Conservation (phyloP, 352 stramenopile species). For the Phytophthora sp. region DNA sequence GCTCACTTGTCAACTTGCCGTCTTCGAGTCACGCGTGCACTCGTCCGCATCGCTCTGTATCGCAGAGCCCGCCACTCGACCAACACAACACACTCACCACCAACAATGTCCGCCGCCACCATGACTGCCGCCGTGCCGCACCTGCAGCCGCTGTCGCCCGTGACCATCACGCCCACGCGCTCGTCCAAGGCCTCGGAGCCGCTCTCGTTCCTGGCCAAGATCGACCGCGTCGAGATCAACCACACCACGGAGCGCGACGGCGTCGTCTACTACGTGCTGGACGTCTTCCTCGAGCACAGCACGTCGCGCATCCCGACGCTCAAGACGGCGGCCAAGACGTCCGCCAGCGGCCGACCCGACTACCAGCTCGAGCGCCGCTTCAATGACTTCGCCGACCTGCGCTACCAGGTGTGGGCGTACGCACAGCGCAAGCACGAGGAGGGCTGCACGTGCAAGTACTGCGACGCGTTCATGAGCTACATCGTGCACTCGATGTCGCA, state of each 20-base stretch:
- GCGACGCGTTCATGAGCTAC: slow-evolving; percentile 56
- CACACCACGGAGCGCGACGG: slow-evolving; percentile 36
- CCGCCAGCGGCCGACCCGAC: slow-evolving; percentile 37
- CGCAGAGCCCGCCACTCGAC: too few species aligned
- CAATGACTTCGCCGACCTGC: slow-evolving; percentile 57
- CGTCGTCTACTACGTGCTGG: slow-evolving; percentile 56
- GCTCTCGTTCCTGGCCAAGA: slow-evolving; percentile 36
- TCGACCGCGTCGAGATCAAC: slow-evolving; percentile 59
- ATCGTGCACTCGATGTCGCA: slow-evolving; percentile 59
- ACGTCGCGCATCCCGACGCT: slow-evolving; percentile 67
- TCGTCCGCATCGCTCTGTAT: neutral
- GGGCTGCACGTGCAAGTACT: slow-evolving; percentile 47
- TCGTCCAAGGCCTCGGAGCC: slow-evolving; percentile 33
- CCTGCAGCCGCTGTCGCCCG: slow-evolving; percentile 28
- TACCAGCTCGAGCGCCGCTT: slow-evolving; percentile 57
- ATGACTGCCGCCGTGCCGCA: slow-evolving; percentile 25
- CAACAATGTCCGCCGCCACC: slow-evolving; percentile 1
- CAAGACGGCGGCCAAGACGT: slow-evolving; percentile 35
- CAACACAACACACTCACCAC: neutral
- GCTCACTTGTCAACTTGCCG: slow-evolving; percentile 44
- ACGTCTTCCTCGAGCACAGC: slow-evolving; percentile 66
- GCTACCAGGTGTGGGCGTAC: slow-evolving; percentile 54
- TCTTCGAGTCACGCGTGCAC: slow-evolving; percentile 7
- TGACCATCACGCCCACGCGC: slow-evolving; percentile 30
- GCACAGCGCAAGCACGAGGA: slow-evolving; percentile 45